These are phyloP conservation scores for Lodderomyces jiufengensis DNA, from an alignment of 1,139 yeast genomes.

Conservation along the genomic window DNA sequence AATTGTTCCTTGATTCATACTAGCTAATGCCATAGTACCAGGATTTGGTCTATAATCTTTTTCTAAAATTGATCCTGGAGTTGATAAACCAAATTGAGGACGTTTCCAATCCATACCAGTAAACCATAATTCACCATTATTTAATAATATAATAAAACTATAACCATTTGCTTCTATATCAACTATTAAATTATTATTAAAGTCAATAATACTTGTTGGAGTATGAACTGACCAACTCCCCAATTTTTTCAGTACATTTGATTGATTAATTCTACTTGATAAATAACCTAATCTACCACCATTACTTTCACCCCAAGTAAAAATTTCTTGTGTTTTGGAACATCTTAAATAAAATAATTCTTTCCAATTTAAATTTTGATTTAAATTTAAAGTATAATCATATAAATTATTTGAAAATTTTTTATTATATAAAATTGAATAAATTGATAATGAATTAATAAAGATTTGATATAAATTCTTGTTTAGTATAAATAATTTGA, in stretches of 20 bases:
- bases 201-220: slow-evolving; percentile 36
- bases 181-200: slow-evolving; percentile 38
- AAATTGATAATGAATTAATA: slow-evolving; percentile 32
- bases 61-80: slow-evolving; percentile 20
- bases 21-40: slow-evolving; percentile 17
- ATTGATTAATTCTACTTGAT: slow-evolving; percentile 24
- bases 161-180: slow-evolving; percentile 68
- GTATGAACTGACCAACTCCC: slow-evolving; percentile 34
- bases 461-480: slow-evolving; percentile 20
- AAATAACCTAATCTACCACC: slow-evolving; percentile 59
- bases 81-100: slow-evolving; percentile 14
- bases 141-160: slow-evolving; percentile 58
- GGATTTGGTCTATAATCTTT: slow-evolving; percentile 25
- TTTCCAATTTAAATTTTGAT: slow-evolving; percentile 49
- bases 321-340: slow-evolving; percentile 38
- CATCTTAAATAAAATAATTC: slow-evolving; percentile 44
- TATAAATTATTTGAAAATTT: slow-evolving; percentile 30
- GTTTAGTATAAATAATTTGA: slow-evolving; percentile 44
- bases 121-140: slow-evolving; percentile 49
- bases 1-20: slow-evolving; percentile 5
- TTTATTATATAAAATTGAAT: slow-evolving; percentile 48
- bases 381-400: slow-evolving; percentile 34
- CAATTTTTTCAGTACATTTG: slow-evolving; percentile 24
- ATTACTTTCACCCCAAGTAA: slow-evolving; percentile 61
- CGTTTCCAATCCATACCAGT: slow-evolving; percentile 54